Conservation (phyloP, 805 yeast genomes). For the Candida montana region DNA sequence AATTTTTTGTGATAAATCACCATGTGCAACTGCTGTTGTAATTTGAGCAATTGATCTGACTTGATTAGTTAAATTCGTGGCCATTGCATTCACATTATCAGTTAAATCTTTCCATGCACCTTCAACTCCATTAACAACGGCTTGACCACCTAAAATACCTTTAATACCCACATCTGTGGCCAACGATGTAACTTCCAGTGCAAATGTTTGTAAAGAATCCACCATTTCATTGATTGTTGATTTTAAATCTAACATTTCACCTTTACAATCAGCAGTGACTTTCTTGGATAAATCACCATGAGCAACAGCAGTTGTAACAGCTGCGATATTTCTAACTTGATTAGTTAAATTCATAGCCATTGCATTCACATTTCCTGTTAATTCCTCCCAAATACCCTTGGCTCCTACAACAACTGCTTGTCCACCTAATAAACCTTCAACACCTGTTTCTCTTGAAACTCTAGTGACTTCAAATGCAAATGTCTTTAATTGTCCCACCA, state of each 20-base stretch:
- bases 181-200: constrained; percentile 81
- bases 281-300: constrained; percentile 82
- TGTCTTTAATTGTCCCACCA: constrained; percentile 85
- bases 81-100: constrained; percentile 89
- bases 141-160: constrained; percentile 88
- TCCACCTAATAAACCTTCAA: constrained; percentile 85
- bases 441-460: constrained; percentile 89
- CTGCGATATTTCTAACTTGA: constrained; percentile 85
- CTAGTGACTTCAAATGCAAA: constrained; percentile 85
- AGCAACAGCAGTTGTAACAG: constrained; percentile 85
- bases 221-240: constrained; percentile 89
- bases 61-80: constrained; percentile 85
- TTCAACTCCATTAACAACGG: constrained; percentile 85
- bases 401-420: constrained; percentile 88
- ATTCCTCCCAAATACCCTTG: constrained; percentile 86
- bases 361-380: constrained; percentile 84
- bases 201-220: constrained; percentile 82
- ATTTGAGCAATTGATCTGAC: constrained; percentile 90
- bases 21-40: constrained; percentile 93
- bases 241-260: constrained; percentile 80
- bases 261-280: constrained; percentile 86
- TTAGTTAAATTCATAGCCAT: constrained; percentile 90
- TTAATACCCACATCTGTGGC: constrained; percentile 94
- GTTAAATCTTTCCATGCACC: constrained; percentile 91
- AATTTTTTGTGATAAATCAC: constrained; percentile 84